Evolutionary conservation across 2,329 filamentous ascomycete species (phyloP), one percentile per base, ranked within the genome.

Genomic region (Chrysoporthe puriensis): DNA sequence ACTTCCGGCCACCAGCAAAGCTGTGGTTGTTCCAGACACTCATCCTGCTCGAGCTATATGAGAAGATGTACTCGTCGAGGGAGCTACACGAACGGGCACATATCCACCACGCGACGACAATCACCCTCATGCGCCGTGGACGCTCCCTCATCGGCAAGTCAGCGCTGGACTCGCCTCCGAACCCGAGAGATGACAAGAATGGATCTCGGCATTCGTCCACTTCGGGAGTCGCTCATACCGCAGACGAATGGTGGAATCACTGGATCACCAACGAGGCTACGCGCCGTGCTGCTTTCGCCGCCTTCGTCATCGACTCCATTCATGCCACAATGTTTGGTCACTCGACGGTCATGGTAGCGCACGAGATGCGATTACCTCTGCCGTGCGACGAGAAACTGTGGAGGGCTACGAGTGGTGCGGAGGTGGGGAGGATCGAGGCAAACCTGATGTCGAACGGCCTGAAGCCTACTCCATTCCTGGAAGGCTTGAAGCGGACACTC

Each of bases 241-340:
- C 91, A 0, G 93, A 97, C 70, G 94, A 97, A 72, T 96, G 92
- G 84, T 99, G 96, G 96, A 92, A 94, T 73, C 90, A 93, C 73
- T 98, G 96, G 96, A 96, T 98, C 74, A 94, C 91, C 14, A 94
- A 94, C 62, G 96, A 99, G 77, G 92, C 95, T 1, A 98, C 94
- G 0, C 86, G 93, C 42, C 88, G 96, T 68, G 93, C 91, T 3
- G 96, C 95, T 0, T 98, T 97, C 80, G 94, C 92, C 0, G 96
- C 96, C 0, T 98, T 98, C 76, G 89, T 97, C 56, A 90, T 98
- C 71, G 96, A 99, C 77, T 97, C 94, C 4, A 96, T 94, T 1
- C 96, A 99, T 78, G 94, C 94, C 1, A 97, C 94, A 40, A 97
- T 99, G 91, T 98, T 98, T 78, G 96, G 95, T 0, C 96, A 98